A percentile compares a stretch with the other conserved stretches of the same genome.
Evolutionary conservation across 1,139 yeast species (phyloP).

Genomic region (Pichia sp.): DNA sequence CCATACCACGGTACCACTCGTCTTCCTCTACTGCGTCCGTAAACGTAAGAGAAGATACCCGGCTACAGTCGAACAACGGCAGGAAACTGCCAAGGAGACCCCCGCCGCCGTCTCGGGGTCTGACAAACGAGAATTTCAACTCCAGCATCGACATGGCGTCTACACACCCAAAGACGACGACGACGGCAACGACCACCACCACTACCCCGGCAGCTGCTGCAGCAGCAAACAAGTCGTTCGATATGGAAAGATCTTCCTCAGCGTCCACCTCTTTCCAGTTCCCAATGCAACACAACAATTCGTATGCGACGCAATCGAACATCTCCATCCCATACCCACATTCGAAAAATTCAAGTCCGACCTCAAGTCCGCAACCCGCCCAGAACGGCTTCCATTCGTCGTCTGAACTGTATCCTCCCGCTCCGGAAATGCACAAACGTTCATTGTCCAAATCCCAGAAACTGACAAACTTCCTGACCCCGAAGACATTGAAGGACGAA

Average conservation of each 20-base stretch:
- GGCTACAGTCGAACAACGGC: background rate
- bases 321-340: slow-evolving; percentile 3
- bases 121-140: background rate
- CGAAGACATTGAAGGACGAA: slow-evolving; percentile 1
- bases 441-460: slow-evolving; percentile 5
- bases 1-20: background rate
- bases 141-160: background rate
- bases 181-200: too few species aligned
- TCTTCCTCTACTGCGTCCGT: background rate
- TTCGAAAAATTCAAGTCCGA: background rate
- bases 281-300: slow-evolving; percentile 2
- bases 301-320: background rate
- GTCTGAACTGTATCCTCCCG: background rate
- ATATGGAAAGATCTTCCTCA: background rate
- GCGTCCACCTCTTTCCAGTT: background rate
- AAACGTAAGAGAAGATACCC: background rate
- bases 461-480: slow-evolving; percentile 7
- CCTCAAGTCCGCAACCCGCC: background rate
- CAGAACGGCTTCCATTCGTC: background rate
- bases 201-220: background rate
- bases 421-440: background rate
- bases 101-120: slow-evolving; percentile 17
- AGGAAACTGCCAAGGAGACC: slow-evolving; percentile 11
- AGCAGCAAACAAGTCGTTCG: background rate
- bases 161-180: too few species aligned